Base-by-base conservation (phyloP, 2,329 filamentous ascomycete species). In the Calonectria fujianensis region DNA sequence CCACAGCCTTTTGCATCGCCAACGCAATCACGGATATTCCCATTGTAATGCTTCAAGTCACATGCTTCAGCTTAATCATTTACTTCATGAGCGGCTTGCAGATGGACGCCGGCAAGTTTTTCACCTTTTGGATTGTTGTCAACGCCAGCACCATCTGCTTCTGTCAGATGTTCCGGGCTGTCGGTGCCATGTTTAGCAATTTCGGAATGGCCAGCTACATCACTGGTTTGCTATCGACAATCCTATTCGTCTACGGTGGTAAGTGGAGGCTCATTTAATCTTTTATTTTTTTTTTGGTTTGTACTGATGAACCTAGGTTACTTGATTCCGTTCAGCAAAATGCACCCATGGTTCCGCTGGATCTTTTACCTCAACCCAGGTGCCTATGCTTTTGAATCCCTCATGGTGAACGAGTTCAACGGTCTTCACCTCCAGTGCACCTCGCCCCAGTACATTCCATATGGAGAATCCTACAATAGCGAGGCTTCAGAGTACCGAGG, bases 161-260 rank as follows among this genome's bases (percentile, higher is more conserved):
- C 73, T 93, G 91, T 0, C 87, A 92, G 7, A 84, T 94, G 35
- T 94, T 93, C 82, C 89, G 93, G 4, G 91, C 93, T 86, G 91
- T 94, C 74, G 93, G 92, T 1, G 88, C 92, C 0, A 85, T 93
- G 37, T 93, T 90, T 5, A 91, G 89, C 2, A 89, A 90, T 2
- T 83, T 83, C 41, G 82, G 80, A 10, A 67, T 78, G 4, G 82
- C 82, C 0, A 79, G 79, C 16, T 76, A 82, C 29, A 69, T 83
- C 10, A 74, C 78, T 5, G 82, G 82, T 8, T 52, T 80, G 39
- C 20, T 80, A 35, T 82, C 81, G 4, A 82, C 80, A 9, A 75
- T 83, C 4, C 78, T 83, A 14, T 81, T 83, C 63, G 77, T 83
- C 13, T 83, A 83, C 51, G 79, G 76, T 20, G 81, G 81, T 81